Evolutionary conservation across 2,329 filamentous ascomycete genomes (phyloP), one percentile per base, ranked within the genome.

Genomic region (Talaromyces sp.): DNA sequence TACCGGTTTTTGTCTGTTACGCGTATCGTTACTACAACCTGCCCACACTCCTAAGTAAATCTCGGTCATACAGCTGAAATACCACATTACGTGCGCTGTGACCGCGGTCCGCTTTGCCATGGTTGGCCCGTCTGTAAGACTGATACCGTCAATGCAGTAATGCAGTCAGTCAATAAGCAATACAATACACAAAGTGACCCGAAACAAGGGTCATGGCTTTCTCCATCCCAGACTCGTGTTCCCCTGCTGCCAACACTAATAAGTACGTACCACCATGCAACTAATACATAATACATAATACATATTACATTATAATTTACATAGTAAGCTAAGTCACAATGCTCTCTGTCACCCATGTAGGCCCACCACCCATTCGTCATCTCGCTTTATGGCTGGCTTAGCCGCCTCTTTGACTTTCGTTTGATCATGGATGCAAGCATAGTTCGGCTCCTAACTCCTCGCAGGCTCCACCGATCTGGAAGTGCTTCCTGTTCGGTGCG

Each of bases 381-480:
- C 73, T 74, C 47, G 47, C 47, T 50, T 50, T 50, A 50, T 50
- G 47, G 47, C 47, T 27, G 47, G 75, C 73, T 52, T 31, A 74
- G 75, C 75, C 74, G 75, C 13, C 74, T 70, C 70, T 70, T 45
- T 57, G 43, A 33, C 11, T 31, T 50, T 61, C 1, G 6, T 62
- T 62, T 33, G 35, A 31, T 52, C 27, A n/a, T 52, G 49, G 49
- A 33, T 27, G 49, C 49, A 31, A 54, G 31, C 50, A 54, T 56
- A 37, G 52, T 39, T 37, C 43, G 27, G 31, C 57, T 63, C 50
- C 27, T 33, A 22, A 27, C 49, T 62, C 52, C 49, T 59, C 71
- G 69, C 71, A 70, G 50, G 56, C 57, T 76, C 76, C 75, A 73
- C 75, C 71, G 73, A 76, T 70, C 71, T 74, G 70, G 72, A 71